Evolutionary conservation across 176 grass and related monocot species (phyloP), one percentile per base, ranked within the genome.

Genomic region (Saccharum officinarum): DNA sequence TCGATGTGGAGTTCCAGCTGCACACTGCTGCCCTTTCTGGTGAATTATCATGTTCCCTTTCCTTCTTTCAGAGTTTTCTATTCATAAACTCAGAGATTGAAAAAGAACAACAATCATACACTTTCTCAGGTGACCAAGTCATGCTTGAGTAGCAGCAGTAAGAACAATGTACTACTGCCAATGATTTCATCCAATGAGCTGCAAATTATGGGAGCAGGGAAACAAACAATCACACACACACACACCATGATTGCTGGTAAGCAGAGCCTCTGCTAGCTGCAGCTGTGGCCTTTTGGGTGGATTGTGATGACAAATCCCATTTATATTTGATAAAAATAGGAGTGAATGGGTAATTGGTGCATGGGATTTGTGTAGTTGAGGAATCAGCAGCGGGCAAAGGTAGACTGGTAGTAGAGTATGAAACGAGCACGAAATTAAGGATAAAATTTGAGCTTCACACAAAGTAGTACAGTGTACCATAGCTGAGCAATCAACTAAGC

Each of bases 1-100:
- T 25, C n/a, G 44, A 31, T 90, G 79, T 72, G 83, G 72, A 38
- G 42, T 71, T 86, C 52, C 83, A 73, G 88, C 65, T 82, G 42
- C 65, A 71, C 75, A 15, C 9, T 54, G 7, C 46, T 54, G 7
- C 46, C 38, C 57, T 73, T 89, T 80, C 33, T 20, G 28, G 47
- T 85, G 77, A 69, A 68, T 69, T 86, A 82, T 77, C 59, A 25
- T 25, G 23, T 26, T 10, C 11, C 11, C 60, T 5, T 82, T 36
- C 7, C 28, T 10, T 3, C 41, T 13, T 13, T 2, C 17, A 22
- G 34, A 79, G 30, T 72, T 71, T 84, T 26, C 6, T 49, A 54
- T 44, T 65, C 64, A 22, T 5, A 78, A 78, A 57, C 7, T 5
- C 9, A 34, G 5, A 65, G 55, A 61, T 6, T 34, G 10, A 55